Conservation (phyloP, 164 flowering plant species). For the Sextonia rubra region DNA sequence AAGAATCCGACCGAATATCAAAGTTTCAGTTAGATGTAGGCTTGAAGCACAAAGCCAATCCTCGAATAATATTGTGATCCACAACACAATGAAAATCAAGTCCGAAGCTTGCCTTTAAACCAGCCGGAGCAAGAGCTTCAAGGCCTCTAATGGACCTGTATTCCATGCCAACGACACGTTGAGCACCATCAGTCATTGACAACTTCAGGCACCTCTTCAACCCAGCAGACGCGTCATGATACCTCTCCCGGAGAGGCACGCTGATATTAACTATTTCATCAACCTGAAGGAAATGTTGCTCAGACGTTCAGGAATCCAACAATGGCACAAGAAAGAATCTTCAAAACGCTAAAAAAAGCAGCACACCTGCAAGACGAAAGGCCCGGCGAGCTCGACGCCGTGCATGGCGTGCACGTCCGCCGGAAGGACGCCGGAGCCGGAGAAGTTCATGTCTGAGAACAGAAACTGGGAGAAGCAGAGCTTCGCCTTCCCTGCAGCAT, state of each 20-base stretch:
- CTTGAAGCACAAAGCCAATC: neutral
- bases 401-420: conserved; percentile 55
- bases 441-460: conserved; percentile 66
- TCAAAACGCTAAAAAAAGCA: neutral
- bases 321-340: neutral
- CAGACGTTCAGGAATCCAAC: no score
- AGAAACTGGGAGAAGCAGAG: conserved; percentile 69
- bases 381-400: conserved; percentile 71
- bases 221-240: conserved; percentile 64
- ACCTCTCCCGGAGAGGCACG: conserved; percentile 61
- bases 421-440: conserved; percentile 73
- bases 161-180: conserved; percentile 90
- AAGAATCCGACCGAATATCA: no score
- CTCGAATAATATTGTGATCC: neutral
- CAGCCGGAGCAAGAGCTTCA: conserved; percentile 72
- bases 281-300: conserved; percentile 55
- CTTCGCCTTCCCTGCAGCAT: conserved; percentile 53
- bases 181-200: conserved; percentile 93
- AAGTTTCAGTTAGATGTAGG: neutral
- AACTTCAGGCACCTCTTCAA: conserved; percentile 82
- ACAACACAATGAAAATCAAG: neutral
- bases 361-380: conserved; percentile 79
- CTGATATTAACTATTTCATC: conserved; percentile 84
- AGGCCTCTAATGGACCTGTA: conserved; percentile 83
- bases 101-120: conserved; percentile 59